Conservation (phyloP, 768 basidiomycete species). For the Leucogyrophana mollusca region DNA sequence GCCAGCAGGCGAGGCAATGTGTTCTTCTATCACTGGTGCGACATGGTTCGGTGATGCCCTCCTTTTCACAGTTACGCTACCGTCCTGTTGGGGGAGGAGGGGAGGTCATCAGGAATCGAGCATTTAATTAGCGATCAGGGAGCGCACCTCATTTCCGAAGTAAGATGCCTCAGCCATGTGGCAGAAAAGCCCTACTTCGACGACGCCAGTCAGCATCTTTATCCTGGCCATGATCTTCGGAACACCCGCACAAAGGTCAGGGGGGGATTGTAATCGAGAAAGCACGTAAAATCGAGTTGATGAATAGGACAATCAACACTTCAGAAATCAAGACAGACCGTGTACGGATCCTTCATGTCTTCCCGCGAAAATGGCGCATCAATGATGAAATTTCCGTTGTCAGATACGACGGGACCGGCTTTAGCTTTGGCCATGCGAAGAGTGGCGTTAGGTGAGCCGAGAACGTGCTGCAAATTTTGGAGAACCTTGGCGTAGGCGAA, state of each 20-base stretch:
- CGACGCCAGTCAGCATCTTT: constrained; percentile 95
- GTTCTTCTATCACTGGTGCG: constrained; percentile 2
- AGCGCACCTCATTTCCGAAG: constrained; percentile 79
- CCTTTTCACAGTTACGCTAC: constrained; percentile 64
- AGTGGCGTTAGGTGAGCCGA: constrained; percentile 69
- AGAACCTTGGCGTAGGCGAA: constrained; percentile 93
- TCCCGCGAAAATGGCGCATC: constrained; percentile 87
- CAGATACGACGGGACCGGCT: constrained; percentile 94
- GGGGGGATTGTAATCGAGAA: not conserved
- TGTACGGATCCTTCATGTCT: constrained; percentile 63
- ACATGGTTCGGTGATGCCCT: constrained; percentile 19
- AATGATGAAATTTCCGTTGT: constrained; percentile 97
- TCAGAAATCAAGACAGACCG: too few relatives aligned
- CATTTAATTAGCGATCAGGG: not conserved
- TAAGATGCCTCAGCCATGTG: constrained; percentile 93
- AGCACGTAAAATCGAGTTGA: constrained; percentile 3
- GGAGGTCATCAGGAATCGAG: not conserved
- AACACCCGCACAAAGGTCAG: constrained; percentile 1
- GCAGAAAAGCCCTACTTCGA: constrained; percentile 99
- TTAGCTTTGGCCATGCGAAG: constrained; percentile 92
- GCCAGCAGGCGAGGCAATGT: too few relatives aligned
- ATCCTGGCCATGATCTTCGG: constrained; percentile 71
- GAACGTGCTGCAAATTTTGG: constrained; percentile 55
- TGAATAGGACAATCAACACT: not conserved
- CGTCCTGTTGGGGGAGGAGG: constrained; percentile 61